These are phyloP conservation scores for Cladosporium sp. DNA, from an alignment of 2,329 filamentous ascomycete genomes.

Conservation along the genomic window DNA sequence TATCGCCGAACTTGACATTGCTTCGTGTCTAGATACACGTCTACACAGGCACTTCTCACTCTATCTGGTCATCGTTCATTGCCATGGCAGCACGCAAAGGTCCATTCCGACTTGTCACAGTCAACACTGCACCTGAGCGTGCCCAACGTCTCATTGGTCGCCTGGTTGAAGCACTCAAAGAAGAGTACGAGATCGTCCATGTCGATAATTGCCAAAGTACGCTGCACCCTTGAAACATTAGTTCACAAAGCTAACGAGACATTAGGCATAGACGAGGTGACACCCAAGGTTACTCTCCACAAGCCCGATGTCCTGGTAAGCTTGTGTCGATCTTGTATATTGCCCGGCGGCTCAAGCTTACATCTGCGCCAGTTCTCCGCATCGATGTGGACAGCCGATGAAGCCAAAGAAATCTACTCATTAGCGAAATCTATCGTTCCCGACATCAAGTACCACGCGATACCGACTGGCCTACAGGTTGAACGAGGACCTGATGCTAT, in stretches of 20 bases:
- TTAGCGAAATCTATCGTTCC: constrained; percentile 37
- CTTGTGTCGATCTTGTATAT: constrained; percentile 2
- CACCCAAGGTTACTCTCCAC: not conserved
- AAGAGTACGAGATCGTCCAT: constrained; percentile 63
- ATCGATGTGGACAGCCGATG: constrained; percentile 58
- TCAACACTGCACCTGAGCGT: constrained; percentile 67
- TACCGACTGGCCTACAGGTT: constrained; percentile 56
- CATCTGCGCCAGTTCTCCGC: constrained; percentile 56
- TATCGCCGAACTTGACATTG: not conserved
- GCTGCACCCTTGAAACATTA: not conserved
- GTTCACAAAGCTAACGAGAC: not conserved
- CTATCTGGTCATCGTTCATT: not conserved
- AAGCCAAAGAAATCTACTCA: constrained; percentile 42
- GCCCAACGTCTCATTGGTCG: constrained; percentile 63
- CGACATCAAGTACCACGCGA: constrained; percentile 53
- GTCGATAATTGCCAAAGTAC: constrained; percentile 62
- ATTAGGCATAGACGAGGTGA: not conserved
- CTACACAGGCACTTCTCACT: not conserved
- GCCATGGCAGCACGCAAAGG: constrained; percentile 36
- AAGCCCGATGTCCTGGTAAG: constrained; percentile 45
- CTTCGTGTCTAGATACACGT: not conserved
- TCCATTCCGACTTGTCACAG: constrained; percentile 64
- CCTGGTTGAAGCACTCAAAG: constrained; percentile 61
- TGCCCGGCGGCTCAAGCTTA: not conserved
- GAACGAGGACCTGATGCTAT: constrained; percentile 56